Percentiles rank a stretch among this genome's conserved stretches.
Conservation (phyloP, 179 eudicot species). For the Gypsophila paniculata region DNA sequence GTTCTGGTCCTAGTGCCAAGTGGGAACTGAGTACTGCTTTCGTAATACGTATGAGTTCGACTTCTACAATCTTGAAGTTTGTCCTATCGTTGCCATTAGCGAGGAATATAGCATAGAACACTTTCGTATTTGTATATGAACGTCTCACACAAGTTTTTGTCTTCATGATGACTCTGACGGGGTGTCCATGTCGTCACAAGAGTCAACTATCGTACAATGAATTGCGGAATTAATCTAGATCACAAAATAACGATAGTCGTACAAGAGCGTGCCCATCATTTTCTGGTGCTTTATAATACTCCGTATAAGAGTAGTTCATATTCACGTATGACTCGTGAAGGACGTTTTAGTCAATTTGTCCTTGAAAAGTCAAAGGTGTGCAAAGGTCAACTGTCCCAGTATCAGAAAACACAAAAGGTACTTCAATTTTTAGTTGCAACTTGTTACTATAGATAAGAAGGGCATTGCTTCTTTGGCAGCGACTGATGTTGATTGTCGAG, state of each 20-base stretch:
- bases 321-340: not conserved
- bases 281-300: not conserved
- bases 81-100: no score
- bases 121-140: no score
- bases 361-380: slow-evolving; percentile 6
- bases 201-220: not conserved
- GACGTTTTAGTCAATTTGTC: not conserved
- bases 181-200: no score
- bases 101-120: no score
- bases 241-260: not conserved
- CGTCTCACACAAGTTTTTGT: no score
- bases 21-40: no score
- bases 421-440: slow-evolving; percentile 3
- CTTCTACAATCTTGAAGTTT: no score
- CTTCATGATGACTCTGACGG: no score
- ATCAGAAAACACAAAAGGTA: not conserved
- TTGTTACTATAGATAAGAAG: slow-evolving; percentile 11
- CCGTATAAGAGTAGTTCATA: not conserved
- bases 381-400: slow-evolving; percentile 15
- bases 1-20: no score
- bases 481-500: no score
- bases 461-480: not conserved
- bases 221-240: not conserved
- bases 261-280: not conserved
- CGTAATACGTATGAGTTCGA: no score